A percentile compares a stretch with the other conserved stretches of the same genome.
These are phyloP conservation scores for Coniosporium tulheliwenetii DNA, from an alignment of 2,329 filamentous ascomycete species.

Conservation along the genomic window DNA sequence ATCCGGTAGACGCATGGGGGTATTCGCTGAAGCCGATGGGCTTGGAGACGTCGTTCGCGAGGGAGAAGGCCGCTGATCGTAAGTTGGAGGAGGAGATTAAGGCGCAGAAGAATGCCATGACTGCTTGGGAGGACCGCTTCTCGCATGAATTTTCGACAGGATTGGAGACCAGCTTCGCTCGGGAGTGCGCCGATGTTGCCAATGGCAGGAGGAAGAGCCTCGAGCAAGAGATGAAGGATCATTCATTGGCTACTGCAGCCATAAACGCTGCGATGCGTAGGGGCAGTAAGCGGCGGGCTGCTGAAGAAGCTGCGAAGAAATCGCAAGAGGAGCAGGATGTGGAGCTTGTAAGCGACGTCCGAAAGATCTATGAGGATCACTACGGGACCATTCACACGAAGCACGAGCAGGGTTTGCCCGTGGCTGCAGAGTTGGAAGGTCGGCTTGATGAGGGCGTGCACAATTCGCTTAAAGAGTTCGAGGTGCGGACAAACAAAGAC, in stretches of 20 bases:
- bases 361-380: constrained; percentile 24
- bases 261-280: not conserved
- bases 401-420: constrained; percentile 8
- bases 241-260: not conserved
- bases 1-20: constrained; percentile 1
- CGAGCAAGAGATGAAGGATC: constrained; percentile 3
- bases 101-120: constrained; percentile 1
- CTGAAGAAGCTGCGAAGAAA: constrained; percentile 6
- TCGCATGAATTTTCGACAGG: constrained; percentile 6
- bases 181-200: constrained; percentile 2
- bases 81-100: constrained; percentile 4
- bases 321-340: constrained; percentile 13
- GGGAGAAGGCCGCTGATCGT: constrained; percentile 3
- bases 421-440: not conserved
- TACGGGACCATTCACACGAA: constrained; percentile 22
- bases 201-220: constrained; percentile 2
- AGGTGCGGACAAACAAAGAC: constrained; percentile 5
- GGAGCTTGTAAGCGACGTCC: constrained; percentile 20
- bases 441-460: constrained; percentile 7
- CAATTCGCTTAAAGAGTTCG: constrained; percentile 11
- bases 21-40: constrained; percentile 5
- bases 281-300: not conserved
- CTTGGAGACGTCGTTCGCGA: constrained; percentile 7
- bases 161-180: constrained; percentile 5
- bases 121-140: constrained; percentile 5